phyloP scores from a whole-genome alignment of 148 eudicot genomes.

The Cornus florida region DNA sequence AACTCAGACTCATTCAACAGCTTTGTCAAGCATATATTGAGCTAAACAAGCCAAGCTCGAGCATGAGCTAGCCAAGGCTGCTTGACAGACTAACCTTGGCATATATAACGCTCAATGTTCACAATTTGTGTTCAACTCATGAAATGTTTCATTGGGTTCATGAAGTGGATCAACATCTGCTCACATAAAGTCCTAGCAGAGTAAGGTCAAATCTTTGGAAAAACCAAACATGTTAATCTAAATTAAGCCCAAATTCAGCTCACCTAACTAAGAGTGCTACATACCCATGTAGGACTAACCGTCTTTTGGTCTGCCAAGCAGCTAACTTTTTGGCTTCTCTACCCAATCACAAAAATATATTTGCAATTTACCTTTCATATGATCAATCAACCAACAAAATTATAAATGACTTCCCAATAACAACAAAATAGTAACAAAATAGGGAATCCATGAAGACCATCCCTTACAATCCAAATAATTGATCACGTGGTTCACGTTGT shows the following conservation, averaged over 20 bases:
- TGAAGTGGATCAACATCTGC: background rate
- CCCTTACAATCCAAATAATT: background rate
- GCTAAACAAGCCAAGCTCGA: background rate
- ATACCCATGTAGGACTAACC: too few species aligned
- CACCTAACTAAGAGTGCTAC: too few species aligned
- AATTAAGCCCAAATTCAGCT: background rate
- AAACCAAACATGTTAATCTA: too few species aligned
- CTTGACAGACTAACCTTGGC: conserved; percentile 1
- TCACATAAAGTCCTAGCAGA: too few species aligned
- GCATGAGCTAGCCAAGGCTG: conserved; percentile 2
- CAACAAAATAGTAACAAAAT: background rate
- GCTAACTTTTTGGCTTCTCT: background rate
- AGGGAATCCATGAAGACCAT: background rate
- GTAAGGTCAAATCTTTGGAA: too few species aligned
- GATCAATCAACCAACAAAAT: too few species aligned
- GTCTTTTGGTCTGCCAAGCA: background rate
- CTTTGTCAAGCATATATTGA: background rate
- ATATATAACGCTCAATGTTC: background rate
- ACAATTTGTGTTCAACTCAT: background rate
- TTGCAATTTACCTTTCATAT: background rate
- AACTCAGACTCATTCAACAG: background rate
- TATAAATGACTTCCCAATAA: background rate
- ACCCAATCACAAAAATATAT: background rate
- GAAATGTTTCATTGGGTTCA: background rate
- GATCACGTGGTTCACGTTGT: background rate